Conservation (phyloP, 2,329 filamentous ascomycete genomes). For the Paecilomyces formosus region DNA sequence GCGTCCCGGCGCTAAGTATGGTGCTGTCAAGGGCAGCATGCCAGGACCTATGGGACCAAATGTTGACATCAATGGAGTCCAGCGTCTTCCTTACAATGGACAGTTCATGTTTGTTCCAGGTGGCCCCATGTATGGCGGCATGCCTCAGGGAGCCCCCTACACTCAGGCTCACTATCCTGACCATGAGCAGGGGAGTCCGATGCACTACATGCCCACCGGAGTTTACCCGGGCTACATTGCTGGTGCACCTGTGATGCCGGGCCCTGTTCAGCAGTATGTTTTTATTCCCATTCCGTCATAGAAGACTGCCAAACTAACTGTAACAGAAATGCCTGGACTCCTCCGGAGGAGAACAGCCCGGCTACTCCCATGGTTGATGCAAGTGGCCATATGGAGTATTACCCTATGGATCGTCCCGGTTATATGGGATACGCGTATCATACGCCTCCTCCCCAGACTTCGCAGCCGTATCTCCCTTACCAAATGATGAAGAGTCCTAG, state of each 20-base stretch:
- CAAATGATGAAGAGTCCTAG: slow-evolving; percentile 41
- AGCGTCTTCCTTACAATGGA: slow-evolving; percentile 15
- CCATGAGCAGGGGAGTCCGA: slow-evolving; percentile 24
- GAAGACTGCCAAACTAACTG: slow-evolving; percentile 26
- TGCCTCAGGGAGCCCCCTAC: slow-evolving; percentile 22
- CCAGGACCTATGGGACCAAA: slow-evolving; percentile 16
- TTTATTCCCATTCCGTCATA: slow-evolving; percentile 27
- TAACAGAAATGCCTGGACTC: slow-evolving; percentile 34
- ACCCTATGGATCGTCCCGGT: slow-evolving; percentile 52
- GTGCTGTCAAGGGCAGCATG: slow-evolving; percentile 17
- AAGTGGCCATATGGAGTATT: slow-evolving; percentile 52
- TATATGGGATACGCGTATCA: slow-evolving; percentile 46
- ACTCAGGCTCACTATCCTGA: slow-evolving; percentile 18
- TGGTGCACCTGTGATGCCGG: slow-evolving; percentile 22
- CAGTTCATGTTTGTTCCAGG: slow-evolving; percentile 25
- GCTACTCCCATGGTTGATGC: slow-evolving; percentile 59
- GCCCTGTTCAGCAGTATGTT: slow-evolving; percentile 24
- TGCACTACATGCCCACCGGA: slow-evolving; percentile 28
- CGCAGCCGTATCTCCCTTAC: slow-evolving; percentile 26
- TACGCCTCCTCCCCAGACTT: slow-evolving; percentile 57
- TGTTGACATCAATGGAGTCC: slow-evolving; percentile 3
- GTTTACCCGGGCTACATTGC: slow-evolving; percentile 30
- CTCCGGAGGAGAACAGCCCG: slow-evolving; percentile 38
- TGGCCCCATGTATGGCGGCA: slow-evolving; percentile 22
- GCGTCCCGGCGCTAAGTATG: slow-evolving; percentile 18